A percentile compares a stretch with the other conserved stretches of the same genome.
phyloP scores from a whole-genome alignment of 495 filamentous ascomycete genomes.

The Penicillium bialowiezense region DNA sequence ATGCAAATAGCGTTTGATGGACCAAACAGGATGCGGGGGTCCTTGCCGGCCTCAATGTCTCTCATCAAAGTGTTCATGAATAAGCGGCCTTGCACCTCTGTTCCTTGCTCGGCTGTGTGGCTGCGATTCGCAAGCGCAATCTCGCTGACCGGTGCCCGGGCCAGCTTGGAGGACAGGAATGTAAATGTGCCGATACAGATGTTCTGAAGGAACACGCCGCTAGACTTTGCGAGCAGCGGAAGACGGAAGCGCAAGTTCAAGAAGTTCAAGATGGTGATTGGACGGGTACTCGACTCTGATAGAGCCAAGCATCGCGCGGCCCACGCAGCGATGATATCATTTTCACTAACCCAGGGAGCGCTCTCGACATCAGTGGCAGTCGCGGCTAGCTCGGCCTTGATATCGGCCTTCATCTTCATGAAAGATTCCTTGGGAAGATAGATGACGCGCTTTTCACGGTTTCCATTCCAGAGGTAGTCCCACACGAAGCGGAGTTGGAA shows the following conservation, averaged over 20 bases:
- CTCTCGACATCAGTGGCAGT: background rate
- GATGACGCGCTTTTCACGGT: slow-evolving; percentile 5
- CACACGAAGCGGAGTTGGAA: slow-evolving; percentile 13
- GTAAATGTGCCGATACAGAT: slow-evolving; percentile 18
- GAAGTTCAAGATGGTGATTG: slow-evolving; percentile 12
- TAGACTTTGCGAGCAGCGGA: slow-evolving; percentile 5
- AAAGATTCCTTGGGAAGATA: slow-evolving; percentile 9
- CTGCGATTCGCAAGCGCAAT: slow-evolving; percentile 16
- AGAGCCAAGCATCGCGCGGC: slow-evolving; percentile 3
- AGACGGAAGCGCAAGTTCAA: slow-evolving; percentile 11
- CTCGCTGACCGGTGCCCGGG: slow-evolving; percentile 1
- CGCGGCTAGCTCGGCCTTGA: background rate
- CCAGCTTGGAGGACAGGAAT: slow-evolving; percentile 8
- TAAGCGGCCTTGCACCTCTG: slow-evolving; percentile 5
- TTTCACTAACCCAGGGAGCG: slow-evolving; percentile 10
- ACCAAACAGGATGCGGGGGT: slow-evolving; percentile 12
- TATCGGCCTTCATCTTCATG: background rate
- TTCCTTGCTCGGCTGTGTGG: slow-evolving; percentile 11
- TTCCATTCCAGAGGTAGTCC: slow-evolving; percentile 8
- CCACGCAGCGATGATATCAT: slow-evolving; percentile 18
- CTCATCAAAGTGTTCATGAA: slow-evolving; percentile 7
- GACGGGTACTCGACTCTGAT: slow-evolving; percentile 6
- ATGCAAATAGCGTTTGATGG: slow-evolving; percentile 5
- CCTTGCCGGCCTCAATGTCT: slow-evolving; percentile 8
- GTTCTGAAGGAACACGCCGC: slow-evolving; percentile 16